Percentiles rank a stretch among this genome's conserved stretches.
Conservation (phyloP, 1,284 basidiomycete genomes). For the Moesziomyces antarcticus region DNA sequence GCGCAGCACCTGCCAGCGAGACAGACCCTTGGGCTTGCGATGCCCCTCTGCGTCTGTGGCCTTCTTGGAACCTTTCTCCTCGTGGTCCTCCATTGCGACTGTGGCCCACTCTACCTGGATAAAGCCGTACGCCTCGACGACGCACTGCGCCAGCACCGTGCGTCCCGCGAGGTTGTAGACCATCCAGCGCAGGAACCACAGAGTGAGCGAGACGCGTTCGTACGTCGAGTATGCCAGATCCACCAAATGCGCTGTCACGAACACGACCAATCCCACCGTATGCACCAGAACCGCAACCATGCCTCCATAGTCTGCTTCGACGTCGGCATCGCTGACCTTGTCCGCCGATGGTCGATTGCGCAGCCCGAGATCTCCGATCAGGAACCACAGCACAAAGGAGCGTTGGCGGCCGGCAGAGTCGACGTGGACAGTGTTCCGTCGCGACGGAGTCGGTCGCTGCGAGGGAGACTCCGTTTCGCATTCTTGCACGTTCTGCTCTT, state of each 20-base stretch:
- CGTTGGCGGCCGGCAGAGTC: conserved; percentile 36
- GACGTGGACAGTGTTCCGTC: conserved; percentile 21
- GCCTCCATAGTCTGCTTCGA: conserved; percentile 29
- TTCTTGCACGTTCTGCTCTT: background rate
- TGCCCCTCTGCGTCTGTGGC: conserved; percentile 6
- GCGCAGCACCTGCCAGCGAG: conserved; percentile 57
- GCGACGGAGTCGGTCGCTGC: conserved; percentile 3
- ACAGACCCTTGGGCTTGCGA: conserved; percentile 51
- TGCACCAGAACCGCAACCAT: conserved; percentile 26
- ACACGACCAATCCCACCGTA: conserved; percentile 54
- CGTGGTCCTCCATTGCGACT: conserved; percentile 63
- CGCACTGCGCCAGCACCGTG: conserved; percentile 60
- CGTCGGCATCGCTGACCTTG: background rate
- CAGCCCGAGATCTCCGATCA: conserved; percentile 56
- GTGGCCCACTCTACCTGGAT: conserved; percentile 63
- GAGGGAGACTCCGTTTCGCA: background rate
- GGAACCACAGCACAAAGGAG: conserved; percentile 56
- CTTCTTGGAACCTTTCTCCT: conserved; percentile 45
- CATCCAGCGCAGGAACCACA: conserved; percentile 65
- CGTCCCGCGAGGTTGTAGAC: conserved; percentile 59
- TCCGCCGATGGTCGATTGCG: conserved; percentile 10
- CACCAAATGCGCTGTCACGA: conserved; percentile 59
- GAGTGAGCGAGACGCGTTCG: conserved; percentile 35
- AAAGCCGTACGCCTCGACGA: conserved; percentile 58
- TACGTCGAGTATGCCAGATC: conserved; percentile 50